Base-by-base conservation (phyloP, 192 early-diverging fungal species). In the Coemansia sp. region DNA sequence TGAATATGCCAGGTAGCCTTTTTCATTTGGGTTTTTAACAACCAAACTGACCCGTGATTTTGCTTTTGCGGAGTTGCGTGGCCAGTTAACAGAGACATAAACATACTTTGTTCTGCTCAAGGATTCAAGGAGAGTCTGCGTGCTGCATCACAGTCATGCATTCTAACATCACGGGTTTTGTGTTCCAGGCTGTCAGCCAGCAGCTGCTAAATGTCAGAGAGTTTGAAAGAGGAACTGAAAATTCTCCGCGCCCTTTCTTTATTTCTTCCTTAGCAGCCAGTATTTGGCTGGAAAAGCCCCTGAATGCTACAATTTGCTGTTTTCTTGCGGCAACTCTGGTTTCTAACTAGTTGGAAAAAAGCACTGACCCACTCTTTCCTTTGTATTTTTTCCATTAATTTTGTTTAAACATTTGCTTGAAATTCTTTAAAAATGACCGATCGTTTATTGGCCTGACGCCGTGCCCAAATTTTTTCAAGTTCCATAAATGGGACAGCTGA, bases 401-500 rank as follows among this genome's bases (percentile, higher is more conserved):
- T 25, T 25, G 22, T 25, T 25, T 25, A 25, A 25, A 25, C 22
- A 25, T 25, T 25, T 25, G 12, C 14, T 45, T 45, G 42, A 45
- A 45, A 45, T 45, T 5, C 42, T 45, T 45, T 45, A 45, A 12
- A 8, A 45, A 3, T 45, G 42, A 16, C 5, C 5, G 17, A 16
- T 45, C 5, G 8, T 29, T 29, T 54, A 25, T 14, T 30, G 20
- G 25, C 51, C 11, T 54, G 20, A 22, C 51, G 51, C 51, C 51
- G 51, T 54, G 51, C 29, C 51, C 51, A 22, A 5, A 5, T 7
- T 25, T 29, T 54, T 54, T 30, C 16, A 25, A 6, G 7, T 25
- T 54, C 51, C 51, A 29, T 54, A 54, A 54, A 54, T 54, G 5
- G 51, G 10, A 5, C 51, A 54, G 51, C 51, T 54, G 51, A 54